phyloP scores from a whole-genome alignment of 208 protist genomes.

The Trypanosomatidae sp. region DNA sequence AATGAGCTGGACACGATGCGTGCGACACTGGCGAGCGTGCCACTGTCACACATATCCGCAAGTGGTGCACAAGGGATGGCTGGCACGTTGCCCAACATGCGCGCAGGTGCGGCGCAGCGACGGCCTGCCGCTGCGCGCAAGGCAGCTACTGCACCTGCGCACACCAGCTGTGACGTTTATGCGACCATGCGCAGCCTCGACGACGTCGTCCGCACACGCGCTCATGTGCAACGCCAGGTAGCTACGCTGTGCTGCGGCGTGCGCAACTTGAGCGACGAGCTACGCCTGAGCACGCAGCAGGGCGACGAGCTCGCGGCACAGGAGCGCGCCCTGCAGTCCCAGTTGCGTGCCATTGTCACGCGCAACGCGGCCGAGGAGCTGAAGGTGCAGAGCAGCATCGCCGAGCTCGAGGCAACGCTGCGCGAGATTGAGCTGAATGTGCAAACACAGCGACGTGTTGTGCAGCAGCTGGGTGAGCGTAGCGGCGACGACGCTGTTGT shows the following conservation, averaged over 20 bases:
- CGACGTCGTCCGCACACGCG: slow-evolving; percentile 5
- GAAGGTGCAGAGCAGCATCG: slow-evolving; percentile 21
- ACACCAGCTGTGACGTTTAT: too few relatives aligned
- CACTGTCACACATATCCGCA: background rate
- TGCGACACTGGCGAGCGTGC: slow-evolving; percentile 3
- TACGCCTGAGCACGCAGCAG: slow-evolving; percentile 6
- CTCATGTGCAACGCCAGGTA: slow-evolving; percentile 4
- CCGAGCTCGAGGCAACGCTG: slow-evolving; percentile 36
- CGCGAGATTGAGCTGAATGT: slow-evolving; percentile 51
- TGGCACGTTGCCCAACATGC: background rate
- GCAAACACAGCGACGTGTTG: slow-evolving; percentile 17
- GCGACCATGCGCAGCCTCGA: slow-evolving; percentile 2
- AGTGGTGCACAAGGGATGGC: too few relatives aligned
- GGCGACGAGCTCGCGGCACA: slow-evolving; percentile 11
- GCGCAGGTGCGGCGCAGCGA: background rate
- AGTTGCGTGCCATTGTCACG: slow-evolving; percentile 16
- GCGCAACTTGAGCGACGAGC: slow-evolving; percentile 16
- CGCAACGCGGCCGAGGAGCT: slow-evolving; percentile 20
- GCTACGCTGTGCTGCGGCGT: slow-evolving; percentile 7
- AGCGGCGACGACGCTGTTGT: slow-evolving; percentile 13
- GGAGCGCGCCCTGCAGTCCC: slow-evolving; percentile 5
- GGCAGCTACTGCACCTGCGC: background rate
- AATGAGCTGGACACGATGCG: slow-evolving; percentile 54
- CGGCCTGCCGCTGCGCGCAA: background rate
- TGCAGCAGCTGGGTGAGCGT: slow-evolving; percentile 14